These are phyloP conservation scores for Oryza brachyantha DNA, from an alignment of 176 grass and related monocot genomes.

Conservation along the genomic window DNA sequence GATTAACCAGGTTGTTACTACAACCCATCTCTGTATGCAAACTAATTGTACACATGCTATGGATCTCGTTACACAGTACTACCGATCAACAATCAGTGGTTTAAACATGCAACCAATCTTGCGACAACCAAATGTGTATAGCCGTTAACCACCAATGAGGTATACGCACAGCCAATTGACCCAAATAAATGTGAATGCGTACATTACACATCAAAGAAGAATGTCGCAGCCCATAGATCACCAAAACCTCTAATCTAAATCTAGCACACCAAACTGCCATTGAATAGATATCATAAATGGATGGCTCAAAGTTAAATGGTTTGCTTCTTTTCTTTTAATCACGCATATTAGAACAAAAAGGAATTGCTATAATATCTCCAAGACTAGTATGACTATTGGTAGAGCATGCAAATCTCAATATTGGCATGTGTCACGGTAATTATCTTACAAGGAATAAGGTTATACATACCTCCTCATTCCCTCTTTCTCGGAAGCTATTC, in stretches of 20 bases:
- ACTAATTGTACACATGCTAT: background rate
- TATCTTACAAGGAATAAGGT: constrained; percentile 15
- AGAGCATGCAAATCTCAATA: background rate
- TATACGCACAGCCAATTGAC: background rate
- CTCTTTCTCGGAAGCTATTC: constrained; percentile 20
- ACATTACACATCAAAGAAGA: background rate
- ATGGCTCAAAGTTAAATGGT: background rate
- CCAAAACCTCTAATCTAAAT: background rate
- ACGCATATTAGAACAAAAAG: background rate
- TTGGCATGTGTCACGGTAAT: background rate
- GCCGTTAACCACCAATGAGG: background rate
- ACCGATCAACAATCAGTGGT: background rate
- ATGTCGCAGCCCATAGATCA: background rate
- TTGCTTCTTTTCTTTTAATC: background rate
- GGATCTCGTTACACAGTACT: background rate
- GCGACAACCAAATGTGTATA: background rate
- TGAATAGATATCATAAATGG: background rate
- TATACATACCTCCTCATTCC: constrained; percentile 43
- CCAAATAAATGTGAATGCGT: background rate
- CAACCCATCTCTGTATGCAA: background rate
- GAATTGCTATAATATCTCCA: background rate
- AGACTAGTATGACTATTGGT: background rate
- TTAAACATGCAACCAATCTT: background rate
- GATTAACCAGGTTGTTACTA: background rate
- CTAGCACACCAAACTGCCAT: background rate